Evolutionary conservation across 345 rosid species (phyloP).

Genomic region (Sapria himalayana): DNA sequence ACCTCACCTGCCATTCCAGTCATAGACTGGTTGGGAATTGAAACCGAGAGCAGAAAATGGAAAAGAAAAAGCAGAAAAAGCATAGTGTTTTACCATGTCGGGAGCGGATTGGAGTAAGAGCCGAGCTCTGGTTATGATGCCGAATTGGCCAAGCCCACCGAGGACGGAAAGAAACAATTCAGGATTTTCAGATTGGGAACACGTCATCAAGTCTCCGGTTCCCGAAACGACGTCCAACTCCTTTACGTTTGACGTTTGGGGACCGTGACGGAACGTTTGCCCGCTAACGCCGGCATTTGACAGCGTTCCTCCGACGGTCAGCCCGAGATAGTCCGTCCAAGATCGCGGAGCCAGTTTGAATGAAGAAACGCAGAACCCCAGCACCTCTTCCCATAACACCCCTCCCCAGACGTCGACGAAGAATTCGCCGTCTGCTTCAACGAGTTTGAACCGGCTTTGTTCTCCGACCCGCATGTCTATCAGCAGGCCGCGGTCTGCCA

Average conservation of each 20-base stretch:
- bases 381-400: slow-evolving; percentile 79
- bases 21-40: too few species aligned
- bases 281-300: slow-evolving; percentile 97
- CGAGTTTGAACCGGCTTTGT: slow-evolving; percentile 20
- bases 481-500: slow-evolving; percentile 65
- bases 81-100: slow-evolving; percentile 72
- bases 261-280: slow-evolving; percentile 82
- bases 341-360: slow-evolving; percentile 61
- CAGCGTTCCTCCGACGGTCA: slow-evolving; percentile 85
- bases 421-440: slow-evolving; percentile 8
- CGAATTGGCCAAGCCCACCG: slow-evolving; percentile 90
- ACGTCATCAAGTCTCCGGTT: slow-evolving; percentile 35
- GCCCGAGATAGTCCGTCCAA: slow-evolving; percentile 72
- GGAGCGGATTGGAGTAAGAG: slow-evolving; percentile 57
- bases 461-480: slow-evolving; percentile 57
- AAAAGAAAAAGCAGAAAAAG: not conserved
- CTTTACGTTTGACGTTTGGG: slow-evolving; percentile 64
- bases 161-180: slow-evolving; percentile 56
- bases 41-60: too few species aligned
- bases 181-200: slow-evolving; percentile 32
- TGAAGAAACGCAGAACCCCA: slow-evolving; percentile 35
- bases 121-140: slow-evolving; percentile 70
- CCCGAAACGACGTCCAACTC: slow-evolving; percentile 86
- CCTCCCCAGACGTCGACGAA: slow-evolving; percentile 66
- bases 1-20: slow-evolving; percentile 54